Percentiles rank a stretch among this genome's conserved stretches.
phyloP scores from a whole-genome alignment of 148 eudicot species.

The Silene conica region DNA sequence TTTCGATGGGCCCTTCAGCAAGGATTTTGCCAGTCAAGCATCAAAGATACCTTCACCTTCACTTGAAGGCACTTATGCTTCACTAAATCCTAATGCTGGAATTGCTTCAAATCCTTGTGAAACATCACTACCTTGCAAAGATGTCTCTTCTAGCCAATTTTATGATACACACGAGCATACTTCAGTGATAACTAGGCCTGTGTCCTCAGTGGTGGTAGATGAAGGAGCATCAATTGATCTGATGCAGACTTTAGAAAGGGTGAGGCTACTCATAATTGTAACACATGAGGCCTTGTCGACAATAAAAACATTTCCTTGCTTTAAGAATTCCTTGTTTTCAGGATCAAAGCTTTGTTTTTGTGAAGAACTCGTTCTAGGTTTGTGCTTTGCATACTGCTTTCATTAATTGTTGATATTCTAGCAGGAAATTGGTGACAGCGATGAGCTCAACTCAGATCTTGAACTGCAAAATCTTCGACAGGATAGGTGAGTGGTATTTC shows the following conservation, averaged over 20 bases:
- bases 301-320: neutral
- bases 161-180: constrained; percentile 25
- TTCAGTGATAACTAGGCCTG: constrained; percentile 15
- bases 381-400: constrained; percentile 5
- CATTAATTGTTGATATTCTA: constrained; percentile 16
- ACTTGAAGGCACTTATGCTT: constrained; percentile 29
- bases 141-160: constrained; percentile 20
- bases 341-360: neutral
- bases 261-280: constrained; percentile 15
- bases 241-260: constrained; percentile 29
- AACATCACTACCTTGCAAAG: constrained; percentile 28
- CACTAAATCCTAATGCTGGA: constrained; percentile 38
- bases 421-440: constrained; percentile 39
- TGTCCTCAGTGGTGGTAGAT: constrained; percentile 28
- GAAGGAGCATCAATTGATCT: constrained; percentile 31
- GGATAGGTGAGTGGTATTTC: constrained; percentile 61
- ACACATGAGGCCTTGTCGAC: neutral
- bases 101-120: constrained; percentile 20
- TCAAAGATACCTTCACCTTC: constrained; percentile 25
- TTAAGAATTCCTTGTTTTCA: constrained; percentile 5
- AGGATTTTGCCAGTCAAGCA: constrained; percentile 24
- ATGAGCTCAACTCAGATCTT: constrained; percentile 29
- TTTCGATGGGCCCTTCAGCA: constrained; percentile 35
- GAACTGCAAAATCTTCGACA: constrained; percentile 34
- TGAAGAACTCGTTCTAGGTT: neutral